Evolutionary conservation across 371 early-diverging fungal genomes (phyloP), one percentile per base, ranked within the genome.

Genomic region (Fennellomyces sp.): DNA sequence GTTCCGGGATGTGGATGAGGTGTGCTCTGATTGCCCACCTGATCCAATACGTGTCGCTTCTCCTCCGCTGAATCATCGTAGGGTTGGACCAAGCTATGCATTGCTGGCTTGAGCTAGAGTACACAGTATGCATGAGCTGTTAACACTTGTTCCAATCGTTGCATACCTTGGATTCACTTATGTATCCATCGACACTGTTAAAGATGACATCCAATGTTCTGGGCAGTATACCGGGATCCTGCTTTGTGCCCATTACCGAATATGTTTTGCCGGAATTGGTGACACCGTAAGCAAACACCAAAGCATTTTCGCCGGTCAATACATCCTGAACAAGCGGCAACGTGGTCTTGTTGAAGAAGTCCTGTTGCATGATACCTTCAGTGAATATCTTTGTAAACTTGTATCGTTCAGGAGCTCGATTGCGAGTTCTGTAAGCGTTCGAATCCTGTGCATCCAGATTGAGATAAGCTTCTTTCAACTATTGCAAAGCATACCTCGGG

Each of bases 241-340:
- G 58, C 26, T 61, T 52, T 2, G 75, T 83, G 0, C 90, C 91
- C 67, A 87, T 84, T 21, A 89, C 78, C 0, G 88, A 79, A 49
- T 83, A 88, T 0, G 94, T 93, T 63, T 96, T 95, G 17, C 95
- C 95, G 21, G 89, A 88, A 33, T 91, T 91, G 26, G 93, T 93
- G 45, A 90, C 88, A 5, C 92, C 91, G 51, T 91, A 91, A 0
- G 90, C 81, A 65, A 92, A 89, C 31, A 91, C 49, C 21, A 89
- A 65, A 19, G 84, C 83, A 58, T 91, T 89, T 58, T 75, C 81
- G 5, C 90, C 89, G 6, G 66, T 51, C n/a, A 86, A 58, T 0
- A 81, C 68, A 47, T 82, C 75, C 13, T 66, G 54, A 15, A 89
- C 68, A 3, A 87, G 74, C 0, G 88, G 87, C 23, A 83, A 33